Evolutionary conservation across 2,329 filamentous ascomycete species (phyloP).

Genomic region (Neurospora sp.): DNA sequence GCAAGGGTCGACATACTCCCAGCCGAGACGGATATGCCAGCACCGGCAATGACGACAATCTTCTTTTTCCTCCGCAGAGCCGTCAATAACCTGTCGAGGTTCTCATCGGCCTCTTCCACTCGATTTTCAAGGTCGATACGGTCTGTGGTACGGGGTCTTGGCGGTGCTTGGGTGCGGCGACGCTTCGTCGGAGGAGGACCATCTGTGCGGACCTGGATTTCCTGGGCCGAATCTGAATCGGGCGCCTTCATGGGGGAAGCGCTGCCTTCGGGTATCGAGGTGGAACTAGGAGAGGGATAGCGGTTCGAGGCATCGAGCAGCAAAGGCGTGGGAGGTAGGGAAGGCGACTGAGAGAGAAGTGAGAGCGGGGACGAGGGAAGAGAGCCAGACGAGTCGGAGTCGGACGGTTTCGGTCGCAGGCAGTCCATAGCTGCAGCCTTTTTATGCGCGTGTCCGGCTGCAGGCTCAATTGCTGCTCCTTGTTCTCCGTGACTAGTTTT

Average conservation of each 20-base stretch:
- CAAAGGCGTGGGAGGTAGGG: constrained; percentile 34
- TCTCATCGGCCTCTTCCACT: constrained; percentile 41
- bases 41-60: constrained; percentile 92
- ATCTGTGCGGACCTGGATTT: constrained; percentile 37
- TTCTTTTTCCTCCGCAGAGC: constrained; percentile 83
- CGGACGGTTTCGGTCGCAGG: constrained; percentile 3
- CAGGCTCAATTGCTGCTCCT: neutral
- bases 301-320: constrained; percentile 30
- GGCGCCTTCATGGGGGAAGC: constrained; percentile 40
- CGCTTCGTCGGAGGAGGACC: constrained; percentile 66
- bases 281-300: constrained; percentile 44
- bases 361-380: constrained; percentile 45
- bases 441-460: neutral
- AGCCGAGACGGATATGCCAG: constrained; percentile 92
- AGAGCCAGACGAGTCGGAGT: constrained; percentile 1
- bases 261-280: constrained; percentile 34
- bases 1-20: constrained; percentile 54
- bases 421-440: constrained; percentile 14
- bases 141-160: constrained; percentile 64
- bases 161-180: constrained; percentile 50
- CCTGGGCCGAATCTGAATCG: constrained; percentile 25
- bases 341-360: constrained; percentile 42
- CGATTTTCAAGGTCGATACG: constrained; percentile 59
- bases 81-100: constrained; percentile 63
- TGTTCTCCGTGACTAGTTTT: neutral